Percentiles rank a stretch among this genome's conserved stretches.
Evolutionary conservation across 331 rosid species (phyloP).

Genomic region (Acacia concinna): DNA sequence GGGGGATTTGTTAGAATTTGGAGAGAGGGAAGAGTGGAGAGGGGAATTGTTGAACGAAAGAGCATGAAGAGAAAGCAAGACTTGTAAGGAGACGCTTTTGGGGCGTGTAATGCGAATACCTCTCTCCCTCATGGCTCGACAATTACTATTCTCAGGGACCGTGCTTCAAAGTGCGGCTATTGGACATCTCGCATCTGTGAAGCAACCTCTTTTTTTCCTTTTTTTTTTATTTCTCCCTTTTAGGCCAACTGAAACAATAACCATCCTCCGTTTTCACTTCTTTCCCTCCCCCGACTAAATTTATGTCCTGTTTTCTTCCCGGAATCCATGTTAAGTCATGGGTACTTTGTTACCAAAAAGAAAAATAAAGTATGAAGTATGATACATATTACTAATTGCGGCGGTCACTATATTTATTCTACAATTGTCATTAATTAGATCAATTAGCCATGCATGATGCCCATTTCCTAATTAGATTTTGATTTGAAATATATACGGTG

Average conservation of each 20-base stretch:
- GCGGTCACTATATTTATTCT: neutral
- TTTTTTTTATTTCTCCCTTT: neutral
- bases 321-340: neutral
- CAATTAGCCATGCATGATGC: neutral
- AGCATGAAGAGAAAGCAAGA: slow-evolving; percentile 4
- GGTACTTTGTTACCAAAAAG: neutral
- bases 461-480: neutral
- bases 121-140: neutral
- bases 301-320: neutral
- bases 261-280: neutral
- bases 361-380: too few species aligned
- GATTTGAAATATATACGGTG: neutral
- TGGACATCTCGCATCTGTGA: neutral
- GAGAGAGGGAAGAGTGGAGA: neutral
- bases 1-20: neutral
- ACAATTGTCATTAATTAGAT: neutral
- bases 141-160: neutral
- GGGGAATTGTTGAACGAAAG: neutral
- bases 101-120: neutral
- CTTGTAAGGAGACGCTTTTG: neutral
- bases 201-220: neutral
- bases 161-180: neutral
- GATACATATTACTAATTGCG: too few species aligned
- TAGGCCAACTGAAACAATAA: neutral
- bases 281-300: neutral